Evolutionary conservation across 768 basidiomycete species (phyloP), one percentile per base, ranked within the genome.

Genomic region (Mycena filopes): DNA sequence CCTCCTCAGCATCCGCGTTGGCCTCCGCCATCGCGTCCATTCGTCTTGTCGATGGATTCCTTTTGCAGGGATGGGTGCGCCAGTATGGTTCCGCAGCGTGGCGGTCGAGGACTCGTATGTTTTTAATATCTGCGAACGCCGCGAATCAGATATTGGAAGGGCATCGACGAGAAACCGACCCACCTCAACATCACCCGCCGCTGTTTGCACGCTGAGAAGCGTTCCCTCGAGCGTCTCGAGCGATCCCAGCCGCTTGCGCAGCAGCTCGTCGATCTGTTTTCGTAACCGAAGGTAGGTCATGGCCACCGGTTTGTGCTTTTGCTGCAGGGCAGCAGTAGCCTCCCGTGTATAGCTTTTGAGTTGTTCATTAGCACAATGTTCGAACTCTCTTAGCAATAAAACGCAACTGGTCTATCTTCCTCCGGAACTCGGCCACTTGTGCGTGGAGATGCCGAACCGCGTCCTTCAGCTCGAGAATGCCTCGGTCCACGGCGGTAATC

Each of bases 121-220:
- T 69, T 86, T 87, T 87, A 99, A 88, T 53, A 98, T 92, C 94
- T 96, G 67, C 56, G n/a, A 53, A 62, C 61, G 53, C n/a, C n/a
- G n/a, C n/a, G n/a, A n/a, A n/a, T n/a, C n/a, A n/a, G n/a, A n/a
- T n/a, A n/a, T n/a, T n/a, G n/a, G n/a, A n/a, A n/a, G n/a, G n/a
- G n/a, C n/a, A n/a, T n/a, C 16, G 21, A 21, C 36, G 28, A n/a
- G 38, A 29, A 18, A 51, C 42, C 9, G 45, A 59, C 80, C 45
- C 73, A 96, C 96, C 82, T 95, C 90, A 13, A 96, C 83, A 76
- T 98, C 93, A 3, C 90, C 91, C 29, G 93, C 93, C n/a, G 96
- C 93, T 4, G 89, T 86, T 77, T 99, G 95, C 7, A 98, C 94
- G 47, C 87, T 85, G 47, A 94, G 79, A 40, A 98, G 76, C 0